phyloP scores from a whole-genome alignment of 176 grass and related monocot genomes.

The Triticum urartu region DNA sequence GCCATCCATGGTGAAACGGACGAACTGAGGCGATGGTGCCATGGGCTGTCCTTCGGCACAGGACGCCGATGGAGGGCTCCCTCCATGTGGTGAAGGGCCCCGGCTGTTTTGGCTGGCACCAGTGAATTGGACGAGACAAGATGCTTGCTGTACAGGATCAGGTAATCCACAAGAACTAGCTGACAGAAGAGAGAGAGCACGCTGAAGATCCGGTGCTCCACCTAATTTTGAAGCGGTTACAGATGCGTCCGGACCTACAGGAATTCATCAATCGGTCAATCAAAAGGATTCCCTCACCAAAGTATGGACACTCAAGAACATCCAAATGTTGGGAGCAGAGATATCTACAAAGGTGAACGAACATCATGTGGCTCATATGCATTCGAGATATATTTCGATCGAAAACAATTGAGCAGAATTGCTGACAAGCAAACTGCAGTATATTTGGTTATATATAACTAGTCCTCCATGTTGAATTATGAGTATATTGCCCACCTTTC shows the following conservation, averaged over 20 bases:
- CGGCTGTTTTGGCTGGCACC: conserved; percentile 33
- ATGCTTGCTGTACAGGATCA: conserved; percentile 49
- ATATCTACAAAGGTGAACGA: conserved; percentile 12
- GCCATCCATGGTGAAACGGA: conserved; percentile 43
- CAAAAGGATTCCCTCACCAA: conserved; percentile 7
- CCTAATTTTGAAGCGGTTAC: conserved; percentile 66
- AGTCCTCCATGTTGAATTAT: neutral
- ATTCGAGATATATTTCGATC: conserved; percentile 15
- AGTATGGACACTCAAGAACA: neutral
- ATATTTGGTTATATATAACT: neutral
- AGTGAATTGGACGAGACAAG: conserved; percentile 45
- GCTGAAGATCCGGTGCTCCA: conserved; percentile 95
- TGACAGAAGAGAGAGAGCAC: conserved; percentile 99
- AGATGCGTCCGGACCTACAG: conserved; percentile 49
- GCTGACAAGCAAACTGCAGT: neutral
- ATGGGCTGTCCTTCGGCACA: conserved; percentile 33
- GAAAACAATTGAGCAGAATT: neutral
- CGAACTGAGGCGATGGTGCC: conserved; percentile 24
- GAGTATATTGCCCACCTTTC: neutral
- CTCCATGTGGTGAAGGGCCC: conserved; percentile 34
- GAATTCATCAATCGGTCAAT: conserved; percentile 16
- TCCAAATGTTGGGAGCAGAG: conserved; percentile 1
- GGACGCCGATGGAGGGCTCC: conserved; percentile 25
- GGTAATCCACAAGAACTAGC: conserved; percentile 52
- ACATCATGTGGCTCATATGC: neutral